phyloP scores from a whole-genome alignment of 108 stramenopile genomes.

The Hondaea fermentalgiana region DNA sequence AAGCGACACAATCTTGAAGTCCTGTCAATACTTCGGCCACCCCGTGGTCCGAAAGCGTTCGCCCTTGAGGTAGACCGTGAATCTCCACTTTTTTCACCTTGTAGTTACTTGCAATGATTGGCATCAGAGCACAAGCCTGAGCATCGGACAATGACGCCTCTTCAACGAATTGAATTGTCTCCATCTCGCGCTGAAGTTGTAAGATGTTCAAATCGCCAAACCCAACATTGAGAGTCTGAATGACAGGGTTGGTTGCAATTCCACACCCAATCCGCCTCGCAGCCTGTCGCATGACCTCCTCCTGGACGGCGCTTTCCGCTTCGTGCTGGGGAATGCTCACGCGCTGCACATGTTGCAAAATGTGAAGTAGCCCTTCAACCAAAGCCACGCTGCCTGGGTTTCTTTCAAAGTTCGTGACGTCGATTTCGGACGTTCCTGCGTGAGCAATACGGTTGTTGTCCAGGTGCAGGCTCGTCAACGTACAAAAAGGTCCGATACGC shows the following conservation, averaged over 20 bases:
- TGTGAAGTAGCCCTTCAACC: background rate
- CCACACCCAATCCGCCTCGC: background rate
- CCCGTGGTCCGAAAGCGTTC: background rate
- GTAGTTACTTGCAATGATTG: background rate
- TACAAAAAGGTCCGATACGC: background rate
- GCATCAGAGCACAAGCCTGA: background rate
- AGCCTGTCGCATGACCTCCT: background rate
- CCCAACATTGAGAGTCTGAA: background rate
- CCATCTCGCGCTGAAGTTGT: background rate
- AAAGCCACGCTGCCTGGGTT: background rate
- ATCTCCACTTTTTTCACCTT: background rate
- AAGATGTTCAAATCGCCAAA: background rate
- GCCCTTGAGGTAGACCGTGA: background rate
- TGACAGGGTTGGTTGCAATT: background rate
- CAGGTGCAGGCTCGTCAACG: background rate
- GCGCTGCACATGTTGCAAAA: background rate
- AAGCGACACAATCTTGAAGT: background rate
- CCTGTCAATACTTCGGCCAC: background rate
- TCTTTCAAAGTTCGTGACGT: background rate
- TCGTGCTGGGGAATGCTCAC: background rate
- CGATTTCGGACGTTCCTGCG: background rate
- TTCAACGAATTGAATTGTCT: background rate
- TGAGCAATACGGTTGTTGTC: background rate
- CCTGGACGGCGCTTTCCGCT: background rate
- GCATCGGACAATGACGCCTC: background rate